phyloP scores from a whole-genome alignment of 2,329 filamentous ascomycete species.

The Epichloe hybrida region DNA sequence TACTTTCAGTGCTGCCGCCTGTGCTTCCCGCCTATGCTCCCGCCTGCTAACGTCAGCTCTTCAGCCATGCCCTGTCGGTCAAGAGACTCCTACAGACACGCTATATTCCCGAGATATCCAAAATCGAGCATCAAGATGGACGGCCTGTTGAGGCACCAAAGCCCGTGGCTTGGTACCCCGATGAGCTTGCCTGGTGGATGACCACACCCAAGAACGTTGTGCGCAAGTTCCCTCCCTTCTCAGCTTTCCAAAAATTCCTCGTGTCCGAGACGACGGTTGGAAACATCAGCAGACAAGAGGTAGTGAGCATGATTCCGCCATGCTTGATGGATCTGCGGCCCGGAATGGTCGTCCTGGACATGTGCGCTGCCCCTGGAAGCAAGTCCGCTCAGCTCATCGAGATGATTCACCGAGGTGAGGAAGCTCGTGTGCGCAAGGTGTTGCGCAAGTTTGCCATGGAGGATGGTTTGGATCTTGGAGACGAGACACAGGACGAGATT shows the following conservation, averaged over 20 bases:
- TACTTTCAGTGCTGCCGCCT: not conserved
- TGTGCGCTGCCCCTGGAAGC: slow-evolving; percentile 88
- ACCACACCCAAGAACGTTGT: slow-evolving; percentile 94
- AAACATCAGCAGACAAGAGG: slow-evolving; percentile 94
- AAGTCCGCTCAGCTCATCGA: slow-evolving; percentile 94
- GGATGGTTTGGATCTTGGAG: slow-evolving; percentile 39
- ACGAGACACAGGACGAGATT: slow-evolving; percentile 32
- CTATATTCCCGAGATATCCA: slow-evolving; percentile 82
- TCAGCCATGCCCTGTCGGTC: slow-evolving; percentile 78
- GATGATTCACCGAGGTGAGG: slow-evolving; percentile 85
- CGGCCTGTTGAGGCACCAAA: slow-evolving; percentile 67
- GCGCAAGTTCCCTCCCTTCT: slow-evolving; percentile 84
- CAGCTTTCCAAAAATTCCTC: slow-evolving; percentile 96
- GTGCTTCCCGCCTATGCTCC: not conserved
- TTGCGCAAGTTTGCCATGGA: slow-evolving; percentile 50
- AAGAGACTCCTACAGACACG: slow-evolving; percentile 75
- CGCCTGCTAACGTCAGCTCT: slow-evolving; percentile 9
- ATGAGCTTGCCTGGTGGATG: slow-evolving; percentile 94
- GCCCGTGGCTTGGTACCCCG: slow-evolving; percentile 83
- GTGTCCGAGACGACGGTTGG: slow-evolving; percentile 95
- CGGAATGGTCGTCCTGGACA: slow-evolving; percentile 84
- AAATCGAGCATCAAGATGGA: slow-evolving; percentile 72
- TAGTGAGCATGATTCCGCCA: slow-evolving; percentile 97
- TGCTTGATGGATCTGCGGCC: slow-evolving; percentile 82
- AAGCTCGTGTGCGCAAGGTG: slow-evolving; percentile 65